Evolutionary conservation across 805 yeast genomes (phyloP).

Genomic region (Saccharomycopsis olivae): DNA sequence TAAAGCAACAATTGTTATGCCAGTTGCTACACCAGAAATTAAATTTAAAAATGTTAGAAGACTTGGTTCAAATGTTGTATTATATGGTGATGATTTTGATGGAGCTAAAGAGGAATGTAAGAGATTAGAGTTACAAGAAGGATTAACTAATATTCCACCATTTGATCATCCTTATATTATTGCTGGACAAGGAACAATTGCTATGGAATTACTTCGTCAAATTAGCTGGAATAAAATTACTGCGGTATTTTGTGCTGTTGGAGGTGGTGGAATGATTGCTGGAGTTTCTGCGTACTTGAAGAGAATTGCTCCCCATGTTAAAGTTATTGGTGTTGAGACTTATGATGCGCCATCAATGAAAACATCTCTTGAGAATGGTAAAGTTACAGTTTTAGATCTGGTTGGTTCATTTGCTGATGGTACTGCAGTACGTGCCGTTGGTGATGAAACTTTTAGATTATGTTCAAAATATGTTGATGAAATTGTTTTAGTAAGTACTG

Average conservation of each 20-base stretch:
- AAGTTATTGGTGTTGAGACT: slow-evolving; percentile 92
- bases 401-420: slow-evolving; percentile 99
- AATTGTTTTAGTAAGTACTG: slow-evolving; percentile 74
- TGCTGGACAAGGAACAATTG: slow-evolving; percentile 98
- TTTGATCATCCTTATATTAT: slow-evolving; percentile 96
- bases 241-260: slow-evolving; percentile 88
- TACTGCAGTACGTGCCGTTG: slow-evolving; percentile 85
- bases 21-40: slow-evolving; percentile 91
- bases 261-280: slow-evolving; percentile 94
- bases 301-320: slow-evolving; percentile 95
- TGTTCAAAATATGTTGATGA: slow-evolving; percentile 79
- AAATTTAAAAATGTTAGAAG: slow-evolving; percentile 86
- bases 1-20: slow-evolving; percentile 97
- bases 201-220: slow-evolving; percentile 86
- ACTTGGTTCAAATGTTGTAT: slow-evolving; percentile 87
- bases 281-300: slow-evolving; percentile 87
- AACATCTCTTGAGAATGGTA: slow-evolving; percentile 49
- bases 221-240: slow-evolving; percentile 61
- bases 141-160: slow-evolving; percentile 89
- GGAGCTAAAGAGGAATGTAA: slow-evolving; percentile 88
- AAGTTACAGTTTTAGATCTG: slow-evolving; percentile 45
- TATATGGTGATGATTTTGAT: slow-evolving; percentile 91
- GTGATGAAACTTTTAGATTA: slow-evolving; percentile 84
- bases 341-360: slow-evolving; percentile 89
- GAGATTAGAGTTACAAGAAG: slow-evolving; percentile 55